phyloP scores from a whole-genome alignment of 495 filamentous ascomycete species.

The Neurospora cerealis region DNA sequence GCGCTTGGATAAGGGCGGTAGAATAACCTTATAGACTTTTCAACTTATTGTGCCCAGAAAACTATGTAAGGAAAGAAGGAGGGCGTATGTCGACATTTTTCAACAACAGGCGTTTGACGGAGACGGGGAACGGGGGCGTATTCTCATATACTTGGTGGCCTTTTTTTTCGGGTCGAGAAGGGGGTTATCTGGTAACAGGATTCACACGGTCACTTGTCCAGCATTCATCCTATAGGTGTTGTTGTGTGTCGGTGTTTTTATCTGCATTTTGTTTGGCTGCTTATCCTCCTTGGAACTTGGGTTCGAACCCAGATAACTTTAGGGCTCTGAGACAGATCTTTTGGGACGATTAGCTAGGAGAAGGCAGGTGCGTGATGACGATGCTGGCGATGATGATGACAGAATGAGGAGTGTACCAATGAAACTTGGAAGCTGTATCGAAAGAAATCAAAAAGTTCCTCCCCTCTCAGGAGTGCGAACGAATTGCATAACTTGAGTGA shows the following conservation, averaged over 20 bases:
- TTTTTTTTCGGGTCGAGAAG: not conserved
- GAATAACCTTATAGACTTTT: conserved; percentile 11
- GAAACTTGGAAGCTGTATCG: not conserved
- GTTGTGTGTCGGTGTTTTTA: not conserved
- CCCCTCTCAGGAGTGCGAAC: not conserved
- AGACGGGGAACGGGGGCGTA: conserved; percentile 3
- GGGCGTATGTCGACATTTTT: conserved; percentile 7
- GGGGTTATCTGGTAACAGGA: not conserved
- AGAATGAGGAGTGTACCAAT: not conserved
- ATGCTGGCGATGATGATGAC: not conserved
- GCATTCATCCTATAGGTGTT: not conserved
- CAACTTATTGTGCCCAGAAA: not conserved
- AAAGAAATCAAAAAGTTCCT: not conserved
- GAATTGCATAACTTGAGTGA: not conserved
- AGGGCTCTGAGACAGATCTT: not conserved
- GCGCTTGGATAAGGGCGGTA: not conserved
- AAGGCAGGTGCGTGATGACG: not conserved
- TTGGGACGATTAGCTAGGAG: not conserved
- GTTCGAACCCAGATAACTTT: not conserved
- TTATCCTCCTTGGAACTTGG: not conserved
- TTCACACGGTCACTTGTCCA: not conserved
- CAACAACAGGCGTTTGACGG: conserved; percentile 14
- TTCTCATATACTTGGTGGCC: not conserved
- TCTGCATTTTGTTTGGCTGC: not conserved
- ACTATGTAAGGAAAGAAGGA: not conserved